Conservation (phyloP, 2,329 filamentous ascomycete genomes). For the Xylariaceae sp. region DNA sequence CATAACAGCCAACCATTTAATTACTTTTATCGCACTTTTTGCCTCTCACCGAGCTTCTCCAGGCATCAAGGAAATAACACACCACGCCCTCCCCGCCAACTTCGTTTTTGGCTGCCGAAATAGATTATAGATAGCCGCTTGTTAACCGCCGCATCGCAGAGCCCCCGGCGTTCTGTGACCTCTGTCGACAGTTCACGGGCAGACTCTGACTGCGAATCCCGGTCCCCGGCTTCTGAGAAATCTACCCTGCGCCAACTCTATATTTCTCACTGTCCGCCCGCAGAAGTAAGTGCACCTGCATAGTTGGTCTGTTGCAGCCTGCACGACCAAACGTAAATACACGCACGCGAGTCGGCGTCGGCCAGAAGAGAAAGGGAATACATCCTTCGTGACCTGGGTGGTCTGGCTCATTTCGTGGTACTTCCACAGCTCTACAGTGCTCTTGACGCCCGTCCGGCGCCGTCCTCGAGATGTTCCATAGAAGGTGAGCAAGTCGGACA, state of each 20-base stretch:
- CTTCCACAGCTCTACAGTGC: slow-evolving; percentile 24
- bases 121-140: no score
- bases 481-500: slow-evolving; percentile 27
- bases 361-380: slow-evolving; percentile 7
- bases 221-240: no score
- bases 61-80: slow-evolving; percentile 9
- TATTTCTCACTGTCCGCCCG: background rate
- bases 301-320: background rate
- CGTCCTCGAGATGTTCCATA: slow-evolving; percentile 32
- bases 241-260: no score
- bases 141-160: no score
- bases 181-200: no score
- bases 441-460: slow-evolving; percentile 24
- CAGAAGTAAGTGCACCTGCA: background rate
- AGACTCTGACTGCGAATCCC: no score
- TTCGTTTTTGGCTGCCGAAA: no score
- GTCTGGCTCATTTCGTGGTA: no score
- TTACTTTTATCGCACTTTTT: slow-evolving; percentile 5
- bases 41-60: slow-evolving; percentile 18
- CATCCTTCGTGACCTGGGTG: slow-evolving; percentile 3
- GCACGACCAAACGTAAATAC: background rate
- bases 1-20: slow-evolving; percentile 11
- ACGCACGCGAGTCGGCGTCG: slow-evolving; percentile 3
- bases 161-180: no score
- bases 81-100: slow-evolving; percentile 18